These are phyloP conservation scores for Sungouiozyma intestinalis DNA, from an alignment of 805 yeast species.

Conservation along the genomic window DNA sequence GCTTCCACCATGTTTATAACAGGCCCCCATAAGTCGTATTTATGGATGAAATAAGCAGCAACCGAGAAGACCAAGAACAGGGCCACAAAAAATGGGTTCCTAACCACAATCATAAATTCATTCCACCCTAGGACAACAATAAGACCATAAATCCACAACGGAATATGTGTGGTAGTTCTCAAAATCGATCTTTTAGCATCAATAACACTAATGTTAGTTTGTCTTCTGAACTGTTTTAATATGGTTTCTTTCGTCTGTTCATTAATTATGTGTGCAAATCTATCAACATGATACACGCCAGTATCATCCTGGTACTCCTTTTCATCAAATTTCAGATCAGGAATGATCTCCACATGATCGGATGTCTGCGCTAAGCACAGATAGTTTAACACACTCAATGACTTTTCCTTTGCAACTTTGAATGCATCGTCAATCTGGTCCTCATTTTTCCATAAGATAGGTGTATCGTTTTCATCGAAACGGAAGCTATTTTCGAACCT, in stretches of 20 bases:
- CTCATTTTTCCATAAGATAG: conserved; percentile 68
- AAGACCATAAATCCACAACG: conserved; percentile 67
- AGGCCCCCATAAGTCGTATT: conserved; percentile 68
- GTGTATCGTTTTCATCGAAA: conserved; percentile 74
- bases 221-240: conserved; percentile 52
- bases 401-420: conserved; percentile 48
- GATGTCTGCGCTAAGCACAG: conserved; percentile 44
- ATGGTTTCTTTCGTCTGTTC: conserved; percentile 49
- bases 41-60: conserved; percentile 55
- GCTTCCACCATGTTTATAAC: conserved; percentile 49
- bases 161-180: conserved; percentile 68
- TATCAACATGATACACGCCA: conserved; percentile 32
- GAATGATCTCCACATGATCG: conserved; percentile 47
- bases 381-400: conserved; percentile 49
- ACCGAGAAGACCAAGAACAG: conserved; percentile 48
- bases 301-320: conserved; percentile 27
- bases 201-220: conserved; percentile 66
- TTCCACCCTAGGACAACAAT: conserved; percentile 85
- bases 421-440: conserved; percentile 62
- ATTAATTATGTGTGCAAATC: conserved; percentile 48
- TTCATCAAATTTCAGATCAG: conserved; percentile 39
- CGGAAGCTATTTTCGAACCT: conserved; percentile 74
- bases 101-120: conserved; percentile 77
- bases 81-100: conserved; percentile 76
- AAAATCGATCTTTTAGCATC: conserved; percentile 85